Conservation (phyloP, 2,329 filamentous ascomycete species). For the Knufia fluminis region DNA sequence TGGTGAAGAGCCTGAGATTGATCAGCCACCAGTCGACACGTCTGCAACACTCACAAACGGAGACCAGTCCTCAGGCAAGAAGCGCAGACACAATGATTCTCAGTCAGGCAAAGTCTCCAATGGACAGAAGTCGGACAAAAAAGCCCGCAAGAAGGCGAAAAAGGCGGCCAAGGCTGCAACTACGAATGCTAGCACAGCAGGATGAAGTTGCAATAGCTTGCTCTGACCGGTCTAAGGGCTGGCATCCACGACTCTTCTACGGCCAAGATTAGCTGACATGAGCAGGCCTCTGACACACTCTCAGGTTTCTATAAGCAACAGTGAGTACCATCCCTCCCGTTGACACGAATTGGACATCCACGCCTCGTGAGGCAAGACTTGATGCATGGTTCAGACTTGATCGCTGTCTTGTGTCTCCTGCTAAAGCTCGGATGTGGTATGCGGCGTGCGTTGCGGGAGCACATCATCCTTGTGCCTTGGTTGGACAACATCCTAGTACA, state of each 20-base stretch:
- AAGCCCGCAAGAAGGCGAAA: conserved; percentile 9
- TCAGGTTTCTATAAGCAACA: neutral
- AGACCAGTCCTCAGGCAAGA: neutral
- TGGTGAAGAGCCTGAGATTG: neutral
- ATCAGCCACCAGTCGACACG: neutral
- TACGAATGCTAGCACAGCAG: neutral
- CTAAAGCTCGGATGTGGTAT: no score
- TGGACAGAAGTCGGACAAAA: conserved; percentile 2
- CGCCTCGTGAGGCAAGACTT: neutral
- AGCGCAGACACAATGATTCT: conserved; percentile 1
- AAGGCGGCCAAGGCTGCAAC: neutral
- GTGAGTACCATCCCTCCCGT: neutral
- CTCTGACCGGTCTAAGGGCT: no score
- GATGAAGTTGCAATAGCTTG: neutral
- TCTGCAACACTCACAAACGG: neutral
- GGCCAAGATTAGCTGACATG: neutral
- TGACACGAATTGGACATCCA: neutral
- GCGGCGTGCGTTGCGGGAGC: no score
- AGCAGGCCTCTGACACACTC: neutral
- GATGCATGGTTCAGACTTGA: neutral
- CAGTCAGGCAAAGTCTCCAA: neutral
- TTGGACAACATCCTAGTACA: no score
- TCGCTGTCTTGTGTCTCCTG: no score
- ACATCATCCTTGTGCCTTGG: no score
- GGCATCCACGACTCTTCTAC: neutral